Evolutionary conservation across 768 basidiomycete genomes (phyloP), one percentile per base, ranked within the genome.

Genomic region (Trametes punicea): DNA sequence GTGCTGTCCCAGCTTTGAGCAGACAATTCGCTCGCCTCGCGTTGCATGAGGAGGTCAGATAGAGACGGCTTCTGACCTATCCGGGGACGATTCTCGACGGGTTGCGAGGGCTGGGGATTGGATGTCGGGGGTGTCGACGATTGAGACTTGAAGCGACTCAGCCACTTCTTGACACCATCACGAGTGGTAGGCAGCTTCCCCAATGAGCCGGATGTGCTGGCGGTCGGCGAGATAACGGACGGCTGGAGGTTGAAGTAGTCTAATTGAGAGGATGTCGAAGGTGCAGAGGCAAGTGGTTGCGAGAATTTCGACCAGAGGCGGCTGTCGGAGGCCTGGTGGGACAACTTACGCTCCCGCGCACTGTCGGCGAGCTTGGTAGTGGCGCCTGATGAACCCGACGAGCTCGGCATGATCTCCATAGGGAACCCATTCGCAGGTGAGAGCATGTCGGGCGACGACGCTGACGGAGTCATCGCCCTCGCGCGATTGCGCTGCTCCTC

Each of bases 81-180:
- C 16, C 55, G 61, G 4, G 70, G 77, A 40, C 59, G 74, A 55
- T 62, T 63, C 59, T 66, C 75, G 58, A 29, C 23, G 6, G 40
- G 47, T 6, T 23, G 55, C 27, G 64, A 62, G 57, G 64, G 66
- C 29, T 55, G 60, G 16, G 39, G 49, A 31, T 39, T 62, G 33
- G 60, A 66, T 2, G 75, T 72, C 5, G 69, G 65, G 23, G 74
- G 68, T 48, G 76, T 67, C 2, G 75, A 71, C 7, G 75, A 65
- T 30, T 74, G 75, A 2, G 80, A 73, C 6, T 79, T 71, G 55
- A 81, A 80, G 20, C 79, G 72, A 61, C 75, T 86, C 40, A 91
- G 69, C 90, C 90, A 92, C 63, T 87, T 88, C 69, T 84, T 86
- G 23, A 91, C 90, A 21, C 84, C 89, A 49, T 88, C 85, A 18